These are phyloP conservation scores for Gyromitra esculenta DNA, from an alignment of 2,329 filamentous ascomycete species.

Conservation along the genomic window DNA sequence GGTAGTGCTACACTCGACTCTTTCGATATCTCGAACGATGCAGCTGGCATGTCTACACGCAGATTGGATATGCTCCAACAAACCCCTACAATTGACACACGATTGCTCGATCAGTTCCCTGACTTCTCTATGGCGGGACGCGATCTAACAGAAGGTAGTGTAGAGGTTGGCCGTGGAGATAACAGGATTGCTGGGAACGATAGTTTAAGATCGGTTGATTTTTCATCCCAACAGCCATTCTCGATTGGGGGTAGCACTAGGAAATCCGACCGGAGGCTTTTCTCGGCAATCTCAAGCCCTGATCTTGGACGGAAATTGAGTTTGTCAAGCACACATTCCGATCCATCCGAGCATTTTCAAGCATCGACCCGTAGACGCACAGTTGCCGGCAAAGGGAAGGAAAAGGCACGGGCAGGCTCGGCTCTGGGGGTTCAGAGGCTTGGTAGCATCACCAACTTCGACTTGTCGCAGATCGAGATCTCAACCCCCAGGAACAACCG, in stretches of 20 bases:
- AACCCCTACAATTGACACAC: slow-evolving; percentile 53
- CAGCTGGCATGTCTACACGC: slow-evolving; percentile 50
- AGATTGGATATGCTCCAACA: slow-evolving; percentile 53
- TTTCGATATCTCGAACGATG: slow-evolving; percentile 53
- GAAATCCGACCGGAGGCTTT: slow-evolving; percentile 39
- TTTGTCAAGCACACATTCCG: slow-evolving; percentile 41
- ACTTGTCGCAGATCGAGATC: slow-evolving; percentile 46
- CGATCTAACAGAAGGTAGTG: slow-evolving; percentile 43
- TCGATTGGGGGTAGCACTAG: slow-evolving; percentile 39
- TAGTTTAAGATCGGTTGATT: slow-evolving; percentile 45
- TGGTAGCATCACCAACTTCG: slow-evolving; percentile 46
- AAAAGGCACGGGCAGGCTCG: slow-evolving; percentile 22
- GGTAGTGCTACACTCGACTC: slow-evolving; percentile 50
- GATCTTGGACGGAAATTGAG: slow-evolving; percentile 23
- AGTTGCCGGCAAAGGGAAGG: slow-evolving; percentile 35
- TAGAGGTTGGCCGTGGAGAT: slow-evolving; percentile 50
- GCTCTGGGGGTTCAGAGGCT: slow-evolving; percentile 13
- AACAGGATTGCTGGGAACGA: slow-evolving; percentile 28
- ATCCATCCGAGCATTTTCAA: slow-evolving; percentile 38
- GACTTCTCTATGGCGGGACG: slow-evolving; percentile 55
- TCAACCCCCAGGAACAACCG: slow-evolving; percentile 48
- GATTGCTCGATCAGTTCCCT: slow-evolving; percentile 50
- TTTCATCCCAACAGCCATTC: slow-evolving; percentile 47
- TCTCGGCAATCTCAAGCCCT: slow-evolving; percentile 23
- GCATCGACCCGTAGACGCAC: slow-evolving; percentile 18